Conservation (phyloP, 176 grass and related monocot species). For the Elaeis guineensis region DNA sequence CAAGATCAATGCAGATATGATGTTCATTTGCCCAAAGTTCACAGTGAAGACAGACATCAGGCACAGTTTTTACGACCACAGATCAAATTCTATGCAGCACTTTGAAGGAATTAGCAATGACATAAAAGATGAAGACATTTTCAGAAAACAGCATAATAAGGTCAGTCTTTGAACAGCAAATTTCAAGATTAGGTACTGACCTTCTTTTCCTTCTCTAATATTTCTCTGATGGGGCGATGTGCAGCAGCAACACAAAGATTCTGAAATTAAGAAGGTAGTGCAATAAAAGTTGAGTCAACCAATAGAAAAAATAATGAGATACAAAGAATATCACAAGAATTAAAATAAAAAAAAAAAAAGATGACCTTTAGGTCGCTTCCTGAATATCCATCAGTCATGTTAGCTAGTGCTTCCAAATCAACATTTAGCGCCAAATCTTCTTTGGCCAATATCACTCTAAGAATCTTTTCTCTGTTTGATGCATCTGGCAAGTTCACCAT, state of each 20-base stretch:
- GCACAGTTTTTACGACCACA: too few relatives aligned
- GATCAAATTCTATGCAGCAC: too few relatives aligned
- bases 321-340: background rate
- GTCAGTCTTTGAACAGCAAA: background rate
- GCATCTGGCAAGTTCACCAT: slow-evolving; percentile 96
- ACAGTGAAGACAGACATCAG: too few relatives aligned
- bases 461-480: slow-evolving; percentile 83
- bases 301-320: background rate
- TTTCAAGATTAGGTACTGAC: slow-evolving; percentile 24
- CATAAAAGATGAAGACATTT: background rate
- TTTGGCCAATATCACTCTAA: slow-evolving; percentile 85
- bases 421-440: slow-evolving; percentile 72
- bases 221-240: slow-evolving; percentile 89
- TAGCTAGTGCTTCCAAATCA: slow-evolving; percentile 66
- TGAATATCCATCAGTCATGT: slow-evolving; percentile 89
- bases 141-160: slow-evolving; percentile 4
- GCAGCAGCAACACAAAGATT: slow-evolving; percentile 91
- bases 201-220: slow-evolving; percentile 90
- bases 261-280: slow-evolving; percentile 24
- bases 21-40: too few relatives aligned
- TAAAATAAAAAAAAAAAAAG: background rate
- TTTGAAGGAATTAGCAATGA: background rate
- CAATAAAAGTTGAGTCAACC: background rate
- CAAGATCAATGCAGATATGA: too few relatives aligned
- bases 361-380: slow-evolving; percentile 97